Percentiles rank a stretch among this genome's conserved stretches.
Conservation (phyloP, 176 grass and related monocot species). For the Carex pumila region DNA sequence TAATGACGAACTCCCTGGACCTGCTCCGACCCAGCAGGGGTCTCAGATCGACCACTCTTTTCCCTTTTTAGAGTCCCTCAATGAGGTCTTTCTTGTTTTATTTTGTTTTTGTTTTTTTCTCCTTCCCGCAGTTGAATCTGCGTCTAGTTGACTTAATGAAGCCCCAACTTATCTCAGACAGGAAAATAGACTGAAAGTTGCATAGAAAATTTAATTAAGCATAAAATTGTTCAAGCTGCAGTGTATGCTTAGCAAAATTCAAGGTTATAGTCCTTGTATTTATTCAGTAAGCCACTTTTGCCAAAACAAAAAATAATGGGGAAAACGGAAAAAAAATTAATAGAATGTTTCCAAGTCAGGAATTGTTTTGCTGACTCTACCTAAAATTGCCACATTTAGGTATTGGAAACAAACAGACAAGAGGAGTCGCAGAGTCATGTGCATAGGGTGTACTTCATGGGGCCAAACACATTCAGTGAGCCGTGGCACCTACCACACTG, state of each 20-base stretch:
- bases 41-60: constrained; percentile 99
- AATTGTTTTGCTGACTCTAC: background rate
- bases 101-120: background rate
- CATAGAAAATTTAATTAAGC: background rate
- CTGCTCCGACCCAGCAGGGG: constrained; percentile 90
- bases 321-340: background rate
- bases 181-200: background rate
- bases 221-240: background rate
- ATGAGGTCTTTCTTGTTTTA: constrained; percentile 58
- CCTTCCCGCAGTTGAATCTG: background rate
- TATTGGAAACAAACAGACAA: constrained; percentile 95
- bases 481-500: constrained; percentile 96
- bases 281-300: background rate
- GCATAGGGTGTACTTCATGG: constrained; percentile 99
- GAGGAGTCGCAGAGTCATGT: constrained; percentile 97
- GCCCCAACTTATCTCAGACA: background rate
- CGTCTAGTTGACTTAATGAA: background rate
- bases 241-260: background rate
- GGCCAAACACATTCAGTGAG: constrained; percentile 92
- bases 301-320: background rate
- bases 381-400: constrained; percentile 30
- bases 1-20: constrained; percentile 91
- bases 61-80: constrained; percentile 97
- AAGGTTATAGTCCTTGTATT: background rate
- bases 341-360: background rate